Base-by-base conservation (phyloP, 164 flowering plant genomes). In the Magnolia officinalis region DNA sequence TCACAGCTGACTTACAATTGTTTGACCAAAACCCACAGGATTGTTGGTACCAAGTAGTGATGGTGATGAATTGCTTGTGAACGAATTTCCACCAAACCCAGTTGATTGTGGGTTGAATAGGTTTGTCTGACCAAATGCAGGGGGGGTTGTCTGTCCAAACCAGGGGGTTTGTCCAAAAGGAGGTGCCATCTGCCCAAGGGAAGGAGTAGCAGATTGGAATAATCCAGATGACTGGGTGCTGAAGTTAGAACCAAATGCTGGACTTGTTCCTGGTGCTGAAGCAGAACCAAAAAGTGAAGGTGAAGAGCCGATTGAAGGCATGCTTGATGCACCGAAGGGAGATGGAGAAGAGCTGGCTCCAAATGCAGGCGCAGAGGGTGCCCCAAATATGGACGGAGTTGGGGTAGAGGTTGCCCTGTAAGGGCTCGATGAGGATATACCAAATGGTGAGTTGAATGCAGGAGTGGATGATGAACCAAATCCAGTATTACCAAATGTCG, bases 171-270 rank as follows among this genome's bases (percentile, higher is more conserved):
- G 95, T 20, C 86, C 90, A 78, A 89, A 72, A 63, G 93, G 51
- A 77, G 95, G 85, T 6, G 89, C 74, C 77, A 87, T 84, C 82
- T 86, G 95, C 19, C 87, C 90, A 78, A 89, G 73, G 67, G 93
- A 58, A 78, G 95, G 85, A 68, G 85, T 67, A 23, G 88, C 65
- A 20, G 95, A 85, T 81, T 82, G 89, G 83, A 95, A 95, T 37
- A 89, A 72, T 14, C 89, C 86, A 49, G 96, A 85, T 72, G 94
- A 80, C 73, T 91, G 97, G 51, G 91, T 88, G 81, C 80, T 87
- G 71, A 85, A 55, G 77, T 89, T 84, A 71, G 88, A 63, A 72
- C 83, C 82, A 87, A 89, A 90, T 78, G 90, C 20, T 50, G 89
- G 65, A 74, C 84, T 26, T 71, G 89, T 74, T 77, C 82, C 89